Base-by-base conservation (phyloP, 2,329 filamentous ascomycete genomes). In the Monilinia aucupariae region DNA sequence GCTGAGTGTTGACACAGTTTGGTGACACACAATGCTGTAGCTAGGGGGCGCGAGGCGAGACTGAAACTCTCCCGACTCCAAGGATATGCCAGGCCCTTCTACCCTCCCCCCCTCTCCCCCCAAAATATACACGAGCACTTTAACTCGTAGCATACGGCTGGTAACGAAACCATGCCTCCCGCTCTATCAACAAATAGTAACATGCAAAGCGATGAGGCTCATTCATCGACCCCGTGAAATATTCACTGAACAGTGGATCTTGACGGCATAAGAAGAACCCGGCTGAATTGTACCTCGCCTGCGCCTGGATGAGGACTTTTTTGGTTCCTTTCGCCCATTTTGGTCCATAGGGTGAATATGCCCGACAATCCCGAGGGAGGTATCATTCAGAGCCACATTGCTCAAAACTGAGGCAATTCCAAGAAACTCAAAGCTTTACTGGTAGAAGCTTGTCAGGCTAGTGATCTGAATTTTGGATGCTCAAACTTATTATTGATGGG, bases 231-330 rank as follows among this genome's bases (percentile, higher is more conserved):
- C 25, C 15, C 30, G 59, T 22, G 49, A 20, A 27, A 58, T 62
- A 34, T 56, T 62, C 60, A 62, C 51, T 62, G 43, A 62, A 62
- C 39, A 62, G 27, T 48, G 22, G 51, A 56, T 49, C 39, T 32
- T 49, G 43, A 54, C 49, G 43, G 22, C 49, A 22, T 9, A 62
- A 43, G 41, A n/a, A 22, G 8, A 39, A 39, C 43, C 22, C 20
- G 60, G 60, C 60, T 58, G 60, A 56, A 62, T 56, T 49, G 41
- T 39, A 30, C 22, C 17, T 37, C 15, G 15, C 37, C 37, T 39
- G 37, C 30, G 41, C 12, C 32, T 62, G 51, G 43, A 56, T 56
- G 37, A n/a, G 51, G 8, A 39, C 4, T 17, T 56, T 56, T 39
- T 56, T 25, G 25, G 52, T 49, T 50, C 32, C 41, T 22, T 32